These are phyloP conservation scores for Sordariomycetes sp. DNA, from an alignment of 2,329 filamentous ascomycete species.

Conservation along the genomic window DNA sequence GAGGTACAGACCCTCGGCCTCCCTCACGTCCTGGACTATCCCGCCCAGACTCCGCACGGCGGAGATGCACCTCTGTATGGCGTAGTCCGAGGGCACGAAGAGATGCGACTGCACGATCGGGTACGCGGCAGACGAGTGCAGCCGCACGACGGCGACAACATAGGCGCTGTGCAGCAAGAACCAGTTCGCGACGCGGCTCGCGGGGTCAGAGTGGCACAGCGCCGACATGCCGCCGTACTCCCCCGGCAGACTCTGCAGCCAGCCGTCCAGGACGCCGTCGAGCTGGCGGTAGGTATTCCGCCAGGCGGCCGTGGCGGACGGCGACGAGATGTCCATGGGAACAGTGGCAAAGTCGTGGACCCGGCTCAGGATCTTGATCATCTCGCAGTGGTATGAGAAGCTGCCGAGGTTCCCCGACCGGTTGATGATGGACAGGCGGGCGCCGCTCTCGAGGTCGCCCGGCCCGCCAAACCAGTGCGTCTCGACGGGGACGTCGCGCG, in stretches of 20 bases:
- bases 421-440: conserved; percentile 15
- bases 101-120: conserved; percentile 23
- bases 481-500: conserved; percentile 26
- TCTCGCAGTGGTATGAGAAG: conserved; percentile 30
- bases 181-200: conserved; percentile 30
- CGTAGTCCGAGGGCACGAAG: conserved; percentile 28
- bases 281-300: conserved; percentile 24
- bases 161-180: conserved; percentile 31
- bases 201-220: conserved; percentile 28
- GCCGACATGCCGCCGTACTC: conserved; percentile 31
- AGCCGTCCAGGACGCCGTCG: conserved; percentile 23
- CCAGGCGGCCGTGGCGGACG: conserved; percentile 23
- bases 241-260: conserved; percentile 26
- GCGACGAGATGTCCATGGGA: conserved; percentile 23
- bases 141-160: conserved; percentile 25
- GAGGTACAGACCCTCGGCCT: conserved; percentile 26
- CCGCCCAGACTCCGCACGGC: conserved; percentile 28
- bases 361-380: conserved; percentile 26
- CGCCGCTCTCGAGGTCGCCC: background rate
- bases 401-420: conserved; percentile 27
- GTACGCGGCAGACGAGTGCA: conserved; percentile 29
- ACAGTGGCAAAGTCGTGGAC: conserved; percentile 27
- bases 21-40: conserved; percentile 27
- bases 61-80: conserved; percentile 28
- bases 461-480: conserved; percentile 11